Conservation (phyloP, 2,329 filamentous ascomycete species). For the Beauveria sp. region DNA sequence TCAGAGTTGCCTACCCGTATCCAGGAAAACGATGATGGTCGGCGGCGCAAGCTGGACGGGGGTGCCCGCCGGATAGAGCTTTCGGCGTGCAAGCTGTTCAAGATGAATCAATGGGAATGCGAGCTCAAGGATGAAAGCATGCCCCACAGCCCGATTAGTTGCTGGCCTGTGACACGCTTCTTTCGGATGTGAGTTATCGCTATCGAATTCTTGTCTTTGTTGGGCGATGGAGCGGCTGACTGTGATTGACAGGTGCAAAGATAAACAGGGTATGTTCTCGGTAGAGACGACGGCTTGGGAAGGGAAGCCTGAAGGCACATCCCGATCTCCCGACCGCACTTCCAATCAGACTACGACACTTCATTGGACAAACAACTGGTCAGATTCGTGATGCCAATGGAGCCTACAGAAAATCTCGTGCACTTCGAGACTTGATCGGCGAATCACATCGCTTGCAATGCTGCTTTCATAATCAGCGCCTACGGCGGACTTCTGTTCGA, state of each 20-base stretch:
- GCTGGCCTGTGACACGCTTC: conserved; percentile 50
- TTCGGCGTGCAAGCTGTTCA: conserved; percentile 46
- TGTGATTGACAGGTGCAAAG: conserved; percentile 42
- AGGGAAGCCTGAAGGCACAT: conserved; percentile 18
- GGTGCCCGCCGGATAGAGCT: conserved; percentile 39
- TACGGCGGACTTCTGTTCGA: background rate
- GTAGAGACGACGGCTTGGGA: conserved; percentile 61
- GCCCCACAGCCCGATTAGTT: conserved; percentile 41
- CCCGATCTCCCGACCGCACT: background rate
- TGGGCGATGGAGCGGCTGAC: background rate
- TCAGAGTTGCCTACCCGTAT: conserved; percentile 41
- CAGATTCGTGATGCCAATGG: conserved; percentile 16
- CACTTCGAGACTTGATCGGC: background rate
- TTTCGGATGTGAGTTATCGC: conserved; percentile 47
- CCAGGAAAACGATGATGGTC: conserved; percentile 40
- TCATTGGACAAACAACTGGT: conserved; percentile 27
- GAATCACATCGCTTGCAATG: background rate
- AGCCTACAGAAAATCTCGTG: background rate
- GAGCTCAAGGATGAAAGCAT: conserved; percentile 40
- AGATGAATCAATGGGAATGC: conserved; percentile 56
- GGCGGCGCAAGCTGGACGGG: conserved; percentile 42
- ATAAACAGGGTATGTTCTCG: conserved; percentile 48
- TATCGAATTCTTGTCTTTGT: background rate
- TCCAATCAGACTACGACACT: conserved; percentile 1
- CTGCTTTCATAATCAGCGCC: background rate